Base-by-base conservation (phyloP, 768 basidiomycete species). In the Sarcomyxa edulis region DNA sequence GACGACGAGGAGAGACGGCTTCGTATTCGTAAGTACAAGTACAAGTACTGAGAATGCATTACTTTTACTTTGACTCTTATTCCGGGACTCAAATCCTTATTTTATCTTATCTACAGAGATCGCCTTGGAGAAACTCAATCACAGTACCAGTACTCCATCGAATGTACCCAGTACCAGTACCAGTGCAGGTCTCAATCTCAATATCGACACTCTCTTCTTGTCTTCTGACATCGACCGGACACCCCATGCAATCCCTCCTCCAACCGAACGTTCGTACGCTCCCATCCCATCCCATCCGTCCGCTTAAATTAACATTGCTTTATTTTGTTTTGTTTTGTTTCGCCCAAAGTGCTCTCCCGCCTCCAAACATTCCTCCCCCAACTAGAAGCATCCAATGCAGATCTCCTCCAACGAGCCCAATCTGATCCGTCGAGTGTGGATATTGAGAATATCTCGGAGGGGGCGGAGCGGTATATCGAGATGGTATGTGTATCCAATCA, bases 331-430 rank as follows among this genome's bases (percentile, higher is more conserved):
- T n/a, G n/a, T n/a, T n/a, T n/a, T n/a, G n/a, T 24, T 9, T 40
- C 19, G 11, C 27, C 7, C 16, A n/a, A 45, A 87, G 84, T 87
- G 14, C 61, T 88, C 5, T 66, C 74, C 7, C 75, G 83, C 12
- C 66, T 85, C 3, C 73, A 77, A 52, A 71, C 75, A 0, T 86
- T 87, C 51, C 69, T 87, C 5, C 82, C 83, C 2, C 64, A 75
- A 47, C 61, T 86, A 12, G 72, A 78, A 32, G 79, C 77, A 9
- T 80, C 83, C 2, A 86, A 84, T 47, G 67, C 65, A 2, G 54
- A 69, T 1, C 67, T 86, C 12, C 49, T 65, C 3, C 62, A 67
- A 40, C 64, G 64, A n/a, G 62, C 60, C 7, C 56, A 68, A 26
- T 54, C 57, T 27, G 68, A 79, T 42, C 81, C 78, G 1, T 51